These are phyloP conservation scores for Punica granatum DNA, from an alignment of 345 rosid species.

Conservation along the genomic window DNA sequence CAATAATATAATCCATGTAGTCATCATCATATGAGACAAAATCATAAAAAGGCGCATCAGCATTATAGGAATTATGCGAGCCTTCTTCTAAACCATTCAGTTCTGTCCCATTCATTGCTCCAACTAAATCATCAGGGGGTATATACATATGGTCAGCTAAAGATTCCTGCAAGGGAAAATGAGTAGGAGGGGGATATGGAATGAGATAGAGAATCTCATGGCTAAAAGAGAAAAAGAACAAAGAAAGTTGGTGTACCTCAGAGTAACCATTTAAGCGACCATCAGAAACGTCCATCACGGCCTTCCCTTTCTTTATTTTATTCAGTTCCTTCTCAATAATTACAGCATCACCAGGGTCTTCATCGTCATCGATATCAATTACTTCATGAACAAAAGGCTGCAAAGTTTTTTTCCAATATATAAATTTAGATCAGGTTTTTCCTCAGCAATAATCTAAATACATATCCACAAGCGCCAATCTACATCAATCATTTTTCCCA, in stretches of 20 bases:
- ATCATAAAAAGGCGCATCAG: constrained; percentile 28
- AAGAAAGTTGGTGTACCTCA: constrained; percentile 19
- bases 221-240: constrained; percentile 1
- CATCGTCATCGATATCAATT: constrained; percentile 53
- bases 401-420: constrained; percentile 1
- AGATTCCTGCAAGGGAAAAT: constrained; percentile 20
- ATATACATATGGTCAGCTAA: constrained; percentile 5
- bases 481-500: neutral
- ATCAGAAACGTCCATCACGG: constrained; percentile 21
- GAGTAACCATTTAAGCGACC: constrained; percentile 13
- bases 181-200: neutral
- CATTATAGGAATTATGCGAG: constrained; percentile 24
- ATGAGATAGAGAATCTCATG: neutral
- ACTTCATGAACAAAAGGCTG: constrained; percentile 42
- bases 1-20: constrained; percentile 13
- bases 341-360: constrained; percentile 30
- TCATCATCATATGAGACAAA: constrained; percentile 23
- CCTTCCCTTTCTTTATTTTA: constrained; percentile 57
- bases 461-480: neutral
- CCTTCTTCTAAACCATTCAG: constrained; percentile 20
- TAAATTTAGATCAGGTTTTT: neutral
- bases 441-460: neutral
- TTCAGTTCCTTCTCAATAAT: constrained; percentile 29
- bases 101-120: constrained; percentile 12
- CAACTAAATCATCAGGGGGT: constrained; percentile 8